phyloP scores from a whole-genome alignment of 352 stramenopile species.

The Phytophthora colocasiae region DNA sequence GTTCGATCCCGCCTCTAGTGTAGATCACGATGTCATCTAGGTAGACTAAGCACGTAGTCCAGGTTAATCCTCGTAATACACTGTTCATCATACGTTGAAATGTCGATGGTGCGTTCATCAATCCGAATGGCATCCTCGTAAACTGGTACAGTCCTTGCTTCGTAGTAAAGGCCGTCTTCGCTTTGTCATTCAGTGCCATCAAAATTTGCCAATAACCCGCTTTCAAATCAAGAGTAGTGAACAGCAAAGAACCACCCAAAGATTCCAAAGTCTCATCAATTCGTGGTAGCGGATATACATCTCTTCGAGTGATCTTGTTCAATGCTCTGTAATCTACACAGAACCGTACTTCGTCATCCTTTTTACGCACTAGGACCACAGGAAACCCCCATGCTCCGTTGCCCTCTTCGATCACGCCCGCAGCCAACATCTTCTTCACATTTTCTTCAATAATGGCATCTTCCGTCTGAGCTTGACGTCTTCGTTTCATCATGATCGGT shows the following conservation, averaged over 20 bases:
- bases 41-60: not conserved
- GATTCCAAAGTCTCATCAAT: not conserved
- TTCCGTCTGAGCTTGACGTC: not conserved
- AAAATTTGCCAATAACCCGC: constrained; percentile 1
- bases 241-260: not conserved
- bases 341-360: not conserved
- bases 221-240: not conserved
- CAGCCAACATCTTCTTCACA: too few species aligned
- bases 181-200: not conserved
- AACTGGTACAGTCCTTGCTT: not conserved
- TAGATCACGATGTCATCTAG: not conserved
- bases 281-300: not conserved
- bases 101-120: not conserved
- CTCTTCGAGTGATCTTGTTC: not conserved
- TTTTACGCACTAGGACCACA: not conserved
- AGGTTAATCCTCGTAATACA: not conserved
- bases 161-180: not conserved
- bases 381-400: constrained; percentile 3
- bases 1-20: not conserved
- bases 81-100: constrained; percentile 1
- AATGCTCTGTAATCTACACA: constrained; percentile 1
- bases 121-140: not conserved
- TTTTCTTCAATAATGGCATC: too few species aligned
- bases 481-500: not conserved
- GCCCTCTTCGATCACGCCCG: not conserved